Evolutionary conservation across 495 filamentous ascomycete genomes (phyloP).

Genomic region (Pyrenula massariospora): DNA sequence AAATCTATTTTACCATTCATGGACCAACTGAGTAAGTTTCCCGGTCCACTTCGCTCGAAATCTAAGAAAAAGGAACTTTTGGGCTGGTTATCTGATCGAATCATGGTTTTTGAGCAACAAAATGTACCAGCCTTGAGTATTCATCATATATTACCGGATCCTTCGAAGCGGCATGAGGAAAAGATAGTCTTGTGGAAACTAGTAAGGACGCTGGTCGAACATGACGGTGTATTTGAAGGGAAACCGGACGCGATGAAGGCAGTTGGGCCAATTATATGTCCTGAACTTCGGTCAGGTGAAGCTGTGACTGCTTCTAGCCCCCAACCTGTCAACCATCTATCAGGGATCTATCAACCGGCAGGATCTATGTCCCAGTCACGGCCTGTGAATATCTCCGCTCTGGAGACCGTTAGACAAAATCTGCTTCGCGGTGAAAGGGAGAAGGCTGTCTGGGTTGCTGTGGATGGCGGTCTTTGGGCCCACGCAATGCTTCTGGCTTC

Average conservation of each 20-base stretch:
- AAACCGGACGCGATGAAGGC: slow-evolving; percentile 59
- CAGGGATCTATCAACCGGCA: slow-evolving; percentile 17
- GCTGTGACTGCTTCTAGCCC: slow-evolving; percentile 15
- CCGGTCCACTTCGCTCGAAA: slow-evolving; percentile 79
- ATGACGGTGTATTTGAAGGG: slow-evolving; percentile 76
- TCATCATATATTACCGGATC: slow-evolving; percentile 22
- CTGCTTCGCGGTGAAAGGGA: slow-evolving; percentile 75
- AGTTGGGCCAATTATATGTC: slow-evolving; percentile 61
- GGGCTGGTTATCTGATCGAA: slow-evolving; percentile 66
- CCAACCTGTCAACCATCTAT: slow-evolving; percentile 10
- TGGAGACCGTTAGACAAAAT: slow-evolving; percentile 57
- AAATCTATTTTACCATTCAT: slow-evolving; percentile 57
- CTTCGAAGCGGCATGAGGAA: slow-evolving; percentile 64
- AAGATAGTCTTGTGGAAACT: slow-evolving; percentile 83
- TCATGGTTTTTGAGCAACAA: slow-evolving; percentile 55
- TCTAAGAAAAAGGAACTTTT: slow-evolving; percentile 89
- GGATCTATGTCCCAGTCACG: slow-evolving; percentile 36
- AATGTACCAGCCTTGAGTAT: slow-evolving; percentile 11
- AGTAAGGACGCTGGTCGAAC: slow-evolving; percentile 64
- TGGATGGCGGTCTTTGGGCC: slow-evolving; percentile 89
- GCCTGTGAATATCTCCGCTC: slow-evolving; percentile 48
- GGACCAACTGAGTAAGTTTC: slow-evolving; percentile 68
- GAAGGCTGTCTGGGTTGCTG: slow-evolving; percentile 86
- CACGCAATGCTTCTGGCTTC: slow-evolving; percentile 90
- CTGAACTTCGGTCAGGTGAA: slow-evolving; percentile 33